Evolutionary conservation across 1,139 yeast genomes (phyloP).

Genomic region (Zygosaccharomyces pseudobailii): DNA sequence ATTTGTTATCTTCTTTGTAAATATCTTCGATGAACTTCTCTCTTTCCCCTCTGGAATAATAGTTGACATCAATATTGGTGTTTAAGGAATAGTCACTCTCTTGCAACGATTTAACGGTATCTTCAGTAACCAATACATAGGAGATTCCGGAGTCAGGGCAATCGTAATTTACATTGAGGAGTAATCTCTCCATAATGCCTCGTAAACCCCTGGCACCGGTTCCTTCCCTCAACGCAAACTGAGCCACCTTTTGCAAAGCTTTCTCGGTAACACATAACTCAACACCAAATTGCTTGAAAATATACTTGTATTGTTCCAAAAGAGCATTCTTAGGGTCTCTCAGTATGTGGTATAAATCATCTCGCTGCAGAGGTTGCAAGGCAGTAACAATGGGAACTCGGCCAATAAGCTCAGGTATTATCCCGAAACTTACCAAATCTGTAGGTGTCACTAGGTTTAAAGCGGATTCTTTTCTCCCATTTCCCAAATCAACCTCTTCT

Average conservation of each 20-base stretch:
- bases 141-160: slow-evolving; percentile 48
- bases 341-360: slow-evolving; percentile 43
- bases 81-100: slow-evolving; percentile 32
- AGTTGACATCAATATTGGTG: slow-evolving; percentile 38
- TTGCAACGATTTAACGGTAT: slow-evolving; percentile 37
- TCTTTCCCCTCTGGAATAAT: slow-evolving; percentile 40
- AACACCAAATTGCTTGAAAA: slow-evolving; percentile 47
- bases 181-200: slow-evolving; percentile 46
- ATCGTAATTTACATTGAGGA: slow-evolving; percentile 48
- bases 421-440: slow-evolving; percentile 45
- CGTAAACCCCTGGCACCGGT: slow-evolving; percentile 55
- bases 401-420: slow-evolving; percentile 53
- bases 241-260: slow-evolving; percentile 44
- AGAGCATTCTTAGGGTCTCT: slow-evolving; percentile 50
- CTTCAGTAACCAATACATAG: slow-evolving; percentile 41
- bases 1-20: slow-evolving; percentile 36
- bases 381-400: slow-evolving; percentile 49
- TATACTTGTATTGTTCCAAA: slow-evolving; percentile 45
- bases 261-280: slow-evolving; percentile 42
- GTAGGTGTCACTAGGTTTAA: slow-evolving; percentile 43
- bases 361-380: slow-evolving; percentile 40
- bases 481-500: slow-evolving; percentile 33
- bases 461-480: slow-evolving; percentile 38
- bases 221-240: slow-evolving; percentile 43
- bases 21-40: slow-evolving; percentile 37